phyloP scores from a whole-genome alignment of 2,329 filamentous ascomycete species.

The Clonostachys sp. region DNA sequence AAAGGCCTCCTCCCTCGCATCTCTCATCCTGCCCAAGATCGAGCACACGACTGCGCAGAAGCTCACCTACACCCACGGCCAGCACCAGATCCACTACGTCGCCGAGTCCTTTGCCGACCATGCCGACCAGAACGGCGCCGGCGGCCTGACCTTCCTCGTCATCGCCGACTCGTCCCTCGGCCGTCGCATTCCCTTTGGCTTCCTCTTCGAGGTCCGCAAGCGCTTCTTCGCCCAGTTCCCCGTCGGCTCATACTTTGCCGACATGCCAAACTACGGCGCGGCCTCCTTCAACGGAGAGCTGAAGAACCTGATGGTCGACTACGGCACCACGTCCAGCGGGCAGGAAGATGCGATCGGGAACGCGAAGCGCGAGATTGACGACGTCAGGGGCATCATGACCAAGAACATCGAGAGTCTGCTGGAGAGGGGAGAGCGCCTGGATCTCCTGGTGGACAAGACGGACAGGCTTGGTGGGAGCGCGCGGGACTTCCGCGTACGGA shows the following conservation, averaged over 20 bases:
- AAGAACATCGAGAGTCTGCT: constrained; percentile 88
- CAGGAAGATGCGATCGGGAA: constrained; percentile 78
- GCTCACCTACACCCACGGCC: constrained; percentile 88
- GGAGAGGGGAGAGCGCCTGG: constrained; percentile 88
- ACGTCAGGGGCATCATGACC: constrained; percentile 89
- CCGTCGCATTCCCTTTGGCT: constrained; percentile 88
- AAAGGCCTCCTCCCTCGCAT: constrained; percentile 81
- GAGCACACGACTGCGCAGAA: constrained; percentile 75
- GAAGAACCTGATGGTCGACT: constrained; percentile 74
- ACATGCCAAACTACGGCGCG: constrained; percentile 84
- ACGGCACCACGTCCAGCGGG: constrained; percentile 71
- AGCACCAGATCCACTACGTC: constrained; percentile 94
- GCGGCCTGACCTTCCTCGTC: constrained; percentile 87
- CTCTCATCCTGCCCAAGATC: constrained; percentile 94
- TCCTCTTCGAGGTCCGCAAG: constrained; percentile 84
- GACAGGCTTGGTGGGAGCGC: constrained; percentile 85
- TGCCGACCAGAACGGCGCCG: constrained; percentile 54
- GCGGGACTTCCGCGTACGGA: constrained; percentile 84
- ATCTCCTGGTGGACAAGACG: constrained; percentile 94
- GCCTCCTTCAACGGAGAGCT: constrained; percentile 81
- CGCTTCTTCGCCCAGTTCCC: constrained; percentile 74
- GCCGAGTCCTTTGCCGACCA: constrained; percentile 73
- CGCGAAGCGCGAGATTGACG: constrained; percentile 86
- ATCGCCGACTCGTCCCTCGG: constrained; percentile 78
- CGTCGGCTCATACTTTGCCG: constrained; percentile 44